Base-by-base conservation (phyloP, 108 stramenopile species). In the Cyclotella atomus region DNA sequence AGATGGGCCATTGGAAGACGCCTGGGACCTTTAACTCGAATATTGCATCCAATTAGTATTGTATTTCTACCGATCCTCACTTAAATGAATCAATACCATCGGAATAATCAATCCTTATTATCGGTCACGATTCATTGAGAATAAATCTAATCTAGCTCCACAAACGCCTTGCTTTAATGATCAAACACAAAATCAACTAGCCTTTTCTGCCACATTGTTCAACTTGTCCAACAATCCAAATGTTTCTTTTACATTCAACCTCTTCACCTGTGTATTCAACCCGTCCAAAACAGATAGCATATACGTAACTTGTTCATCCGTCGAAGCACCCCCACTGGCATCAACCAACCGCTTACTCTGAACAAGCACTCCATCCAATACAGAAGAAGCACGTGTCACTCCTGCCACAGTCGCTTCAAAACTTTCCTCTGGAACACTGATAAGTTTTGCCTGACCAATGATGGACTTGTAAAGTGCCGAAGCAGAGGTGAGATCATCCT, bases 1-100 rank as follows among this genome's bases (percentile, higher is more conserved):
- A 21, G 83, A 72, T 69, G 85, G 73, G n/a, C 85, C 89, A 30
- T 69, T 79, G 17, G 89, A 91, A 17, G 89, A 91, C 55, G 89
- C 85, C 10, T 91, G 89, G 89, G 89, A 91, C 69, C 75, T 91
- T 15, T 91, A 77, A 27, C 3, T 30, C 19, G 64, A 47, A 4
- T 16, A 65, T 46, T 30, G 19, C 2, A 30, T 30, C 30, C 6
- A 32, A 24, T 20, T 24, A 32, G 9, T 34, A 5, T 41, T 41
- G 19, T 30, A 2, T 30, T 27, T 59, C 20, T 24, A 10, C 1
- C 23, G 52, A 41, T 7, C 7, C 12, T 41, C 9, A 9, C 12
- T 7, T 9, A 41, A 41, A 41, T 41, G 38, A 41, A 7, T 41
- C n/a, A n/a, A n/a, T n/a, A n/a, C n/a, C n/a, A n/a, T n/a, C n/a